A percentile compares a stretch with the other conserved stretches of the same genome.
Evolutionary conservation across 805 yeast genomes (phyloP).

Genomic region (Metschnikowia hibisci): DNA sequence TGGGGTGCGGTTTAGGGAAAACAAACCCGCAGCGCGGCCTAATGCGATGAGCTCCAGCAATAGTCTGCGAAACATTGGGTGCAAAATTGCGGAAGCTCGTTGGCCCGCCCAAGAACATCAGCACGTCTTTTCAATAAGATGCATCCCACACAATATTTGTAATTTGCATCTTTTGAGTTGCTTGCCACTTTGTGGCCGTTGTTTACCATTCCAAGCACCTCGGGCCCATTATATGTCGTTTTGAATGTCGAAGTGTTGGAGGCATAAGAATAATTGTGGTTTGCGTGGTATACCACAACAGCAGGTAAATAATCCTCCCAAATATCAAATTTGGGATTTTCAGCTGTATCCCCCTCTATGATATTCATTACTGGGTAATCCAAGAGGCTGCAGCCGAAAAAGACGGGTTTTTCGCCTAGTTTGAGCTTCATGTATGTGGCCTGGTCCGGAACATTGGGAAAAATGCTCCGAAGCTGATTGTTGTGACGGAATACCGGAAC

Average conservation of each 20-base stretch:
- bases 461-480: conserved; percentile 10
- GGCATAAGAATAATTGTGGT: conserved; percentile 35
- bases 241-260: conserved; percentile 62
- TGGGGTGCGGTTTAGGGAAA: conserved; percentile 4
- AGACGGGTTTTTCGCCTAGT: conserved; percentile 28
- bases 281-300: conserved; percentile 49
- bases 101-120: neutral
- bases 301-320: conserved; percentile 44
- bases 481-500: conserved; percentile 7
- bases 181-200: conserved; percentile 55
- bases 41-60: conserved; percentile 9
- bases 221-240: conserved; percentile 43
- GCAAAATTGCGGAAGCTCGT: conserved; percentile 4
- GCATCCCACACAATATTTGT: conserved; percentile 52
- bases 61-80: conserved; percentile 9
- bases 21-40: neutral
- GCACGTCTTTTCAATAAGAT: conserved; percentile 45
- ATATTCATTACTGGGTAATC: conserved; percentile 25
- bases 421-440: conserved; percentile 18
- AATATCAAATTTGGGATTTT: neutral
- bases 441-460: conserved; percentile 36
- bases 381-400: conserved; percentile 41
- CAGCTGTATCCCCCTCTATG: conserved; percentile 4
- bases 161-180: conserved; percentile 36
- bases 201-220: conserved; percentile 41